Percentiles rank a stretch among this genome's conserved stretches.
Evolutionary conservation across 768 basidiomycete species (phyloP).

Genomic region (Fomitopsis serialis): DNA sequence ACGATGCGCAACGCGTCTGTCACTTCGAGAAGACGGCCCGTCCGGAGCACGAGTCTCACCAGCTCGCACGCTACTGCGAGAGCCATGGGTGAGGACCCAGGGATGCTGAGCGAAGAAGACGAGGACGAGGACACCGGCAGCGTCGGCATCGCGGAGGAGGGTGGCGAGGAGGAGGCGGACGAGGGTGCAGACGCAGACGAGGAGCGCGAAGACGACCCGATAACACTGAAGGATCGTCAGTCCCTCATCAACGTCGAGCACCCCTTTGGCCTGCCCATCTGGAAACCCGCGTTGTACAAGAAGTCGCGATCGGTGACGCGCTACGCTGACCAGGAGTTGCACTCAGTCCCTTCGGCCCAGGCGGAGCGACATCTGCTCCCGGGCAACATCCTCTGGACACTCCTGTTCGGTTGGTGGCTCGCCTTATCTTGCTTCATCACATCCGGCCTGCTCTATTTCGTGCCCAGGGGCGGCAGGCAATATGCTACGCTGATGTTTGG

Average conservation of each 20-base stretch:
- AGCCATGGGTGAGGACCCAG: slow-evolving; percentile 40
- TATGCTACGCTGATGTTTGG: slow-evolving; percentile 88
- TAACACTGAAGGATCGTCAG: slow-evolving; percentile 92
- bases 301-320: slow-evolving; percentile 96
- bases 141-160: slow-evolving; percentile 12
- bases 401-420: slow-evolving; percentile 94
- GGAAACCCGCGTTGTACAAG: slow-evolving; percentile 99
- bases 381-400: slow-evolving; percentile 90
- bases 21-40: slow-evolving; percentile 36
- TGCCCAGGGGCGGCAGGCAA: slow-evolving; percentile 77
- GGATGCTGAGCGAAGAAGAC: slow-evolving; percentile 45
- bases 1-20: slow-evolving; percentile 48
- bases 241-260: slow-evolving; percentile 99
- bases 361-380: slow-evolving; percentile 90
- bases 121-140: slow-evolving; percentile 35
- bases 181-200: slow-evolving; percentile 31
- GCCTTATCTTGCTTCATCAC: slow-evolving; percentile 63
- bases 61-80: slow-evolving; percentile 48
- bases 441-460: slow-evolving; percentile 60
- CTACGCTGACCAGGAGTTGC: slow-evolving; percentile 91
- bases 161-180: slow-evolving; percentile 27
- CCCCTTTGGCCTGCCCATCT: slow-evolving; percentile 97
- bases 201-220: slow-evolving; percentile 69
- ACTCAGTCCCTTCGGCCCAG: slow-evolving; percentile 87
- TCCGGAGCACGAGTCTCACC: slow-evolving; percentile 59